Conservation (phyloP, 495 filamentous ascomycete genomes). For the Neurospora cerealis region DNA sequence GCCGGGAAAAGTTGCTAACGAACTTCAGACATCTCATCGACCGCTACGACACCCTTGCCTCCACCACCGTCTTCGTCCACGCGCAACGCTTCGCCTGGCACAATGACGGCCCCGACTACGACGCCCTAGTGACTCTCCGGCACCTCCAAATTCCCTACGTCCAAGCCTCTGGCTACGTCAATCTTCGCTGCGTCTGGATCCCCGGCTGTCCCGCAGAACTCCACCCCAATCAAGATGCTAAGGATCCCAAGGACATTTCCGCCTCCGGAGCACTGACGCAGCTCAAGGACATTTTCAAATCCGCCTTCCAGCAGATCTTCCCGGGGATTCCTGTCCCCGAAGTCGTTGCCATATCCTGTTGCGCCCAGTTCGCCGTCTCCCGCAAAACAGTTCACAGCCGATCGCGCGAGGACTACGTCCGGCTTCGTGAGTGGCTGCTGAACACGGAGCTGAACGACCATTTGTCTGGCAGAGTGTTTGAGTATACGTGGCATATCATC, state of each 20-base stretch:
- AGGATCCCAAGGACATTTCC: slow-evolving; percentile 3
- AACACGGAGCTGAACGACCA: slow-evolving; percentile 47
- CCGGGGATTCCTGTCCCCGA: slow-evolving; percentile 33
- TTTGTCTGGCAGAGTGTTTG: slow-evolving; percentile 53
- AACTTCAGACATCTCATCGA: slow-evolving; percentile 51
- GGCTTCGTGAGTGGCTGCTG: slow-evolving; percentile 50
- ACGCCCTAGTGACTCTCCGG: slow-evolving; percentile 36
- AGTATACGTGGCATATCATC: slow-evolving; percentile 63
- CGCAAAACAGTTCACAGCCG: slow-evolving; percentile 39
- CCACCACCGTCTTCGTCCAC: slow-evolving; percentile 52
- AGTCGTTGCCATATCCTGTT: slow-evolving; percentile 50
- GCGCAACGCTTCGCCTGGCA: slow-evolving; percentile 56
- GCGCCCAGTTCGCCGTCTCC: slow-evolving; percentile 61
- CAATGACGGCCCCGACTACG: slow-evolving; percentile 46
- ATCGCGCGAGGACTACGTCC: slow-evolving; percentile 42
- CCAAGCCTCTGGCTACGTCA: slow-evolving; percentile 48
- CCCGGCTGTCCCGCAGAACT: slow-evolving; percentile 55
- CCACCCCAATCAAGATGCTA: slow-evolving; percentile 23
- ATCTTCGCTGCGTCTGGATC: slow-evolving; percentile 54
- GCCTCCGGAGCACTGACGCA: not conserved
- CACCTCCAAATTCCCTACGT: slow-evolving; percentile 48
- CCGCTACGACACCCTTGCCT: slow-evolving; percentile 50
- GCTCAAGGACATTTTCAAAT: slow-evolving; percentile 28
- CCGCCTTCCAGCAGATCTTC: slow-evolving; percentile 46
- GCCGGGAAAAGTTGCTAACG: slow-evolving; percentile 26